Conservation (phyloP, 257 asterid species). For the Cordia subcordata region DNA sequence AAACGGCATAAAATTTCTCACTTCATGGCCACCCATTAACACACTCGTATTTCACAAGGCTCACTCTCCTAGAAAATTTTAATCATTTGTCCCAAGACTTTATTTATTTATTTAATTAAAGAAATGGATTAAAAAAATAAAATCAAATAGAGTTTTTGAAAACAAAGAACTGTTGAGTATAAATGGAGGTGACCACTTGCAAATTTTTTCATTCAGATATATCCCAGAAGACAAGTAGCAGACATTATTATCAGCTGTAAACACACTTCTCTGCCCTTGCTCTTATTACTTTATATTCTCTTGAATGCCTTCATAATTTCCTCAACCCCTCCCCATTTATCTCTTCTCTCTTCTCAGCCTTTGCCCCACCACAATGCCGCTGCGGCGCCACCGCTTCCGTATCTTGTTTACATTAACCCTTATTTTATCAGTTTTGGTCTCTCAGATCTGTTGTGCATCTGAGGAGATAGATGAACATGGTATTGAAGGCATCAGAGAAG, state of each 20-base stretch:
- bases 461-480: slow-evolving; percentile 22
- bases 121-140: background rate
- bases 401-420: slow-evolving; percentile 9
- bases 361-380: too few relatives aligned
- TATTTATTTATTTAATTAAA: too few relatives aligned
- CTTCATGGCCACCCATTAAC: background rate
- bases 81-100: background rate
- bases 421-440: slow-evolving; percentile 12
- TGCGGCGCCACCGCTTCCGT: slow-evolving; percentile 17
- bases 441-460: slow-evolving; percentile 33
- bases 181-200: background rate
- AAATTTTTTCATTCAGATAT: background rate
- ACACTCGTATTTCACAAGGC: background rate
- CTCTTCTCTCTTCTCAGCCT: background rate
- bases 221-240: background rate
- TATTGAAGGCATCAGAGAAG: slow-evolving; percentile 10
- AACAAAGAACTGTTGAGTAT: background rate
- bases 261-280: slow-evolving; percentile 5
- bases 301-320: slow-evolving; percentile 12
- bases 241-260: slow-evolving; percentile 9
- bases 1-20: too few relatives aligned
- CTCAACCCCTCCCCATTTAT: background rate
- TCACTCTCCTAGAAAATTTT: background rate
- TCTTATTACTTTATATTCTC: slow-evolving; percentile 1
- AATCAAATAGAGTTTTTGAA: background rate